A percentile compares a stretch with the other conserved stretches of the same genome.
phyloP scores from a whole-genome alignment of 2,329 filamentous ascomycete species.

The Beauveria sp. region DNA sequence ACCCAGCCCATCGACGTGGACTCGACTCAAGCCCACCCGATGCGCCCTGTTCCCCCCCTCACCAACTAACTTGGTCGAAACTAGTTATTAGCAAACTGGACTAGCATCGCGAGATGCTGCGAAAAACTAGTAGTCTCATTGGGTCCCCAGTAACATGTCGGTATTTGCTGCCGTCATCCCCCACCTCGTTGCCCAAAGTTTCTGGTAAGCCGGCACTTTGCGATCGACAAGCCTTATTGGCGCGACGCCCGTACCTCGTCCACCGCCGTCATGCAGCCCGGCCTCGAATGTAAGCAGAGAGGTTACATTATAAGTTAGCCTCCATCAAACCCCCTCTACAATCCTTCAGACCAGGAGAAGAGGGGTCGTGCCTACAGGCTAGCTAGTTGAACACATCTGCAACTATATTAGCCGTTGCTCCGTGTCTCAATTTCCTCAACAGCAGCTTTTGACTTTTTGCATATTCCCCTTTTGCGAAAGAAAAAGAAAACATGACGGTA shows the following conservation, averaged over 20 bases:
- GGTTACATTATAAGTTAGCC: neutral
- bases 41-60: too few species aligned
- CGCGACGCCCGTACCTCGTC: neutral
- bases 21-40: too few species aligned
- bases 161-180: neutral
- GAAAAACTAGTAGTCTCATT: neutral
- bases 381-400: neutral
- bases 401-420: neutral
- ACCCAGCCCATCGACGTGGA: too few species aligned
- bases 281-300: neutral
- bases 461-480: neutral
- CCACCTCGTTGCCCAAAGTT: neutral
- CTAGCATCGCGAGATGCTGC: too few species aligned
- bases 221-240: neutral
- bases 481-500: neutral
- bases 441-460: neutral
- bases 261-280: neutral
- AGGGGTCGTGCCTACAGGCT: neutral
- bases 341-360: neutral
- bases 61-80: too few species aligned
- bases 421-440: neutral
- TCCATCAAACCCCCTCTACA: neutral
- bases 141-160: neutral
- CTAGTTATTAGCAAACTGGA: too few species aligned
- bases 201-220: neutral